Evolutionary conservation across 129 eudicot species (phyloP).

Genomic region (Scalesia atractyloides): DNA sequence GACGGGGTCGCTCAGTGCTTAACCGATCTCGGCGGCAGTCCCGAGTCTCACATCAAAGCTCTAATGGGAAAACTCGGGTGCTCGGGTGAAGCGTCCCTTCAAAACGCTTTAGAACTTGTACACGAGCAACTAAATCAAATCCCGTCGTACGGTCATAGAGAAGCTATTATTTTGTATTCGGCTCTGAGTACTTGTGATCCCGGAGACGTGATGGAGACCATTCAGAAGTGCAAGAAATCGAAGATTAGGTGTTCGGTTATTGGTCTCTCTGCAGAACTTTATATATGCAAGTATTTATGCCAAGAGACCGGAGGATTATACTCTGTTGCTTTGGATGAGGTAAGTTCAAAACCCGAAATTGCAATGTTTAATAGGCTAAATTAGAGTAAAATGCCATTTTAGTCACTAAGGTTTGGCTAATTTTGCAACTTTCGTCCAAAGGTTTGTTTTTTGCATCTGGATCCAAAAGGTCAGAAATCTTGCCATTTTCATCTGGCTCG

Average conservation of each 20-base stretch:
- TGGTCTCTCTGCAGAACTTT: slow-evolving; percentile 92
- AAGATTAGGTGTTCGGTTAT: slow-evolving; percentile 94
- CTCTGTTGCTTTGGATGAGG: slow-evolving; percentile 96
- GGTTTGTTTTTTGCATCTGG: no score
- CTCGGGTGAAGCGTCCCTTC: slow-evolving; percentile 93
- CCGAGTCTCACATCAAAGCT: slow-evolving; percentile 92
- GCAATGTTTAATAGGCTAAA: background rate
- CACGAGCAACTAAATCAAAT: slow-evolving; percentile 72
- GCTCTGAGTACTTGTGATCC: slow-evolving; percentile 97
- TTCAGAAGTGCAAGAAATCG: slow-evolving; percentile 81
- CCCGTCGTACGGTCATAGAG: slow-evolving; percentile 97
- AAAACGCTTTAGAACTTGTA: slow-evolving; percentile 90
- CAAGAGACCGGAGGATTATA: slow-evolving; percentile 98
- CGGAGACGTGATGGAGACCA: slow-evolving; percentile 87
- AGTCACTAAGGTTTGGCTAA: no score
- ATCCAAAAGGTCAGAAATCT: no score
- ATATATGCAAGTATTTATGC: slow-evolving; percentile 83
- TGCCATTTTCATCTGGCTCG: no score
- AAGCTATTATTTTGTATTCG: slow-evolving; percentile 79
- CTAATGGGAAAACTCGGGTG: slow-evolving; percentile 84
- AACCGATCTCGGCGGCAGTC: slow-evolving; percentile 97
- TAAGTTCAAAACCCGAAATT: slow-evolving; percentile 35
- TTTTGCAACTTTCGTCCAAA: no score
- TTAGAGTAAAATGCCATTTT: no score
- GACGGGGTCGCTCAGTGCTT: slow-evolving; percentile 89